Base-by-base conservation (phyloP, 345 rosid genomes). In the Eutrema japonicum region DNA sequence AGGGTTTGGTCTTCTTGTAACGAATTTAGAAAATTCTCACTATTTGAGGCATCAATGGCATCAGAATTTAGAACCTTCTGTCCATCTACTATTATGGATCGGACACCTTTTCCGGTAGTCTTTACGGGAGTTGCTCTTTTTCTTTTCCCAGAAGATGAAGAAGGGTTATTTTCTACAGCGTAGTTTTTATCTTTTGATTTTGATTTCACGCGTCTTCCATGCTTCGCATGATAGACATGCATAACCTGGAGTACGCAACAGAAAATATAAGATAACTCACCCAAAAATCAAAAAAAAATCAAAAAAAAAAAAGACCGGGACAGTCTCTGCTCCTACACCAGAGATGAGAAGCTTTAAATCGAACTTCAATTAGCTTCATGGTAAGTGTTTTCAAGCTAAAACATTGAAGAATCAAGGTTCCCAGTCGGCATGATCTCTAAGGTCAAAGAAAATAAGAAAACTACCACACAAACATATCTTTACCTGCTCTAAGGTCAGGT, bases 401-500 rank as follows among this genome's bases (percentile, higher is more conserved):
- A 63, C 45, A 47, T 35, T 37, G 18, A 70, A 32, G 59, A 70
- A 29, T 56, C 40, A 43, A 54, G 53, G 58, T 63, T 62, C 38
- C 50, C 18, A 76, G 54, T 52, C 14, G 33, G 60, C 50, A 58
- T 41, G 10, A 59, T 16, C 46, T 61, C 55, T 50, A 74, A 29
- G 60, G 49, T 66, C 67, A 66, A 30, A 45, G 22, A 56, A 18
- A 40, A 57, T 38, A 47, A 27, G 37, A 50, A 75, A 37, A 37
- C 12, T 70, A 64, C 27, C 45, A 64, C 47, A 55, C 26, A 37
- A 70, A 32, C 66, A 48, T 26, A 68, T 71, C 52, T 66, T 70
- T 59, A 91, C 97, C 98, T 94, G 98, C 77, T 89, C 96, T 52
- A 94, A 68, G 68, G 93, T 83, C 75, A 94, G 85, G 68, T 88